Evolutionary conservation across 176 grass and related monocot genomes (phyloP).

Genomic region (Triticum dicoccoides): DNA sequence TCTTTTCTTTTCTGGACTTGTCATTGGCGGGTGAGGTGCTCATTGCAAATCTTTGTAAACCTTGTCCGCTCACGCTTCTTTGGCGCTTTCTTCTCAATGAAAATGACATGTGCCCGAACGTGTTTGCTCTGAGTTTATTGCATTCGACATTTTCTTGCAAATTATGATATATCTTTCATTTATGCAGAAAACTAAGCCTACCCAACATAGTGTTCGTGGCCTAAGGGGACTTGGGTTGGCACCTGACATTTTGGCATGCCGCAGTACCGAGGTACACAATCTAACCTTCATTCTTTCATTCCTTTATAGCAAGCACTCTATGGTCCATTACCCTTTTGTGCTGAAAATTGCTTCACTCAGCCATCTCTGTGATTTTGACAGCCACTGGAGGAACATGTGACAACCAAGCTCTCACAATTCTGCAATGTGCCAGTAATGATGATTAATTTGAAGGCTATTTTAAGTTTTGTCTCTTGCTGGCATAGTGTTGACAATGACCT

Average conservation of each 20-base stretch:
- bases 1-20: no score
- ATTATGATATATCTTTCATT: constrained; percentile 24
- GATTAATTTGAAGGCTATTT: constrained; percentile 2
- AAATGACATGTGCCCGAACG: no score
- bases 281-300: constrained; percentile 14
- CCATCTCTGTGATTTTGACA: constrained; percentile 36
- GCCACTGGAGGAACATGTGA: constrained; percentile 76
- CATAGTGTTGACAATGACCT: constrained; percentile 20
- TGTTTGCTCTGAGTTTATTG: neutral
- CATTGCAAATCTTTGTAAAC: no score
- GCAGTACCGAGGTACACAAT: constrained; percentile 65
- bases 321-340: neutral
- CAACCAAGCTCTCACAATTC: constrained; percentile 89
- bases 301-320: neutral
- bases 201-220: constrained; percentile 84
- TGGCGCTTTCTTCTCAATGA: no score
- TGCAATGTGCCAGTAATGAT: constrained; percentile 81
- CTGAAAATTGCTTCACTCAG: constrained; percentile 9
- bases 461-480: constrained; percentile 22
- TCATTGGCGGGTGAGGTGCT: no score
- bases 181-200: constrained; percentile 96
- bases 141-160: constrained; percentile 10
- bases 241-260: constrained; percentile 91
- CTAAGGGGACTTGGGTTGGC: constrained; percentile 90
- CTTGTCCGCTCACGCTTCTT: no score